Conservation (phyloP, 495 filamentous ascomycete genomes). For the Penicillium macrosclerotiorum region DNA sequence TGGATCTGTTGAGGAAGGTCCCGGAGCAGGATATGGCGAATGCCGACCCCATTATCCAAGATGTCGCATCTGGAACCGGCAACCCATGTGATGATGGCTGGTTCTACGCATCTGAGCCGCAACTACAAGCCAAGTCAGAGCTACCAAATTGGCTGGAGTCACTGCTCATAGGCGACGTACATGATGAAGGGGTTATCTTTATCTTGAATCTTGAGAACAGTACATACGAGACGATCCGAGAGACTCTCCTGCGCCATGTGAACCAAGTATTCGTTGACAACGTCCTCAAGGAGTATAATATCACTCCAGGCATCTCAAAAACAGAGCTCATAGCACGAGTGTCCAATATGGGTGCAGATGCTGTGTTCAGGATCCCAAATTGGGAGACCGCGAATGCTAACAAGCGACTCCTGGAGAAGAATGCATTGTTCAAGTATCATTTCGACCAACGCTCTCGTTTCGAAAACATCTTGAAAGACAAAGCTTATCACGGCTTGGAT, state of each 20-base stretch:
- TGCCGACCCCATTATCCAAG: conserved; percentile 12
- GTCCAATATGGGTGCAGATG: conserved; percentile 5
- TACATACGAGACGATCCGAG: conserved; percentile 3
- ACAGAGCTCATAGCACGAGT: neutral
- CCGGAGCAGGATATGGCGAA: conserved; percentile 9
- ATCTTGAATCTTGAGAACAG: conserved; percentile 8
- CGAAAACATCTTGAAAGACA: conserved; percentile 2
- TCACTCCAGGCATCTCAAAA: neutral
- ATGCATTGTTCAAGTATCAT: conserved; percentile 13
- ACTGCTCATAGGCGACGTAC: conserved; percentile 11
- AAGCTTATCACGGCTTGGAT: conserved; percentile 10
- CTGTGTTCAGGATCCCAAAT: conserved; percentile 12
- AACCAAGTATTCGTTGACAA: conserved; percentile 6
- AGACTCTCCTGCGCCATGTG: conserved; percentile 3
- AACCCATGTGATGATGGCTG: conserved; percentile 16
- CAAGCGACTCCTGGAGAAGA: conserved; percentile 1
- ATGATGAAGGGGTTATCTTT: conserved; percentile 14
- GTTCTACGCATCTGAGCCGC: conserved; percentile 11
- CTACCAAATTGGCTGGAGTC: conserved; percentile 3
- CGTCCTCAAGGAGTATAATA: conserved; percentile 5
- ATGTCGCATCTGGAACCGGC: conserved; percentile 2
- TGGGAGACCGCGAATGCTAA: conserved; percentile 9
- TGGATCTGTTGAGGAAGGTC: conserved; percentile 9
- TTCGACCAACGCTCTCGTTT: conserved; percentile 14
- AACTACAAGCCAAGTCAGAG: neutral